A percentile compares a stretch with the other conserved stretches of the same genome.
These are phyloP conservation scores for Marchantia polymorpha DNA, from an alignment of 225 moss, liverwort and hornwort species.

Conservation along the genomic window DNA sequence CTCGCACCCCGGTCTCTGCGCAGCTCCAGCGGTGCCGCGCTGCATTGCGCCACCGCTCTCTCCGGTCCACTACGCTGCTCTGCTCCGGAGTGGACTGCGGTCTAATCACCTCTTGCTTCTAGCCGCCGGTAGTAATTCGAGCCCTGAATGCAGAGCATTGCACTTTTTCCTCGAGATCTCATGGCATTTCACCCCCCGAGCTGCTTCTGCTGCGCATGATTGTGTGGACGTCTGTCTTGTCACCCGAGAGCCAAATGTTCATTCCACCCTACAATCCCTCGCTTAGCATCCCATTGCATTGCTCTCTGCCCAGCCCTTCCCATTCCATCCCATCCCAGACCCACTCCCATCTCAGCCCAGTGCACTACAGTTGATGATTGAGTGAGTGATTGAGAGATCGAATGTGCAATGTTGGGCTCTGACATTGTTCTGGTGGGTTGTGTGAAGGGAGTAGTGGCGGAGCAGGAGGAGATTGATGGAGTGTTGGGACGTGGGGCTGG, in stretches of 20 bases:
- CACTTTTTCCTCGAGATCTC: background rate
- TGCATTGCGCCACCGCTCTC: no score
- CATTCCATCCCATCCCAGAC: background rate
- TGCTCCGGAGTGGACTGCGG: no score
- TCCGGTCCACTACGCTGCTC: no score
- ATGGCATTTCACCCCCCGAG: background rate
- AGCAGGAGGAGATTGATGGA: slow-evolving; percentile 8
- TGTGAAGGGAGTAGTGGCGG: slow-evolving; percentile 1
- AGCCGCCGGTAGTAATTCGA: background rate
- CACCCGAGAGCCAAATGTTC: background rate
- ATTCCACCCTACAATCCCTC: no score
- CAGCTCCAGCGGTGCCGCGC: background rate
- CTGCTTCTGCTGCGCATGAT: background rate
- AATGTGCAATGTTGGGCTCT: background rate
- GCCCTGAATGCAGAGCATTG: background rate
- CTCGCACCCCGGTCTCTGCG: background rate
- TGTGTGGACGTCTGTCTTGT: no score
- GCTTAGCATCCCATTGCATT: no score
- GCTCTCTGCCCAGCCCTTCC: no score
- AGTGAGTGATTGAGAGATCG: background rate
- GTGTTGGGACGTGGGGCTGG: background rate
- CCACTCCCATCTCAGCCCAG: background rate
- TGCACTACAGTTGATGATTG: background rate
- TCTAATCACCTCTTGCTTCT: background rate
- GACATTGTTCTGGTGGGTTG: background rate